phyloP scores from a whole-genome alignment of 306 rosid species.

The Glycyrrhiza uralensis region DNA sequence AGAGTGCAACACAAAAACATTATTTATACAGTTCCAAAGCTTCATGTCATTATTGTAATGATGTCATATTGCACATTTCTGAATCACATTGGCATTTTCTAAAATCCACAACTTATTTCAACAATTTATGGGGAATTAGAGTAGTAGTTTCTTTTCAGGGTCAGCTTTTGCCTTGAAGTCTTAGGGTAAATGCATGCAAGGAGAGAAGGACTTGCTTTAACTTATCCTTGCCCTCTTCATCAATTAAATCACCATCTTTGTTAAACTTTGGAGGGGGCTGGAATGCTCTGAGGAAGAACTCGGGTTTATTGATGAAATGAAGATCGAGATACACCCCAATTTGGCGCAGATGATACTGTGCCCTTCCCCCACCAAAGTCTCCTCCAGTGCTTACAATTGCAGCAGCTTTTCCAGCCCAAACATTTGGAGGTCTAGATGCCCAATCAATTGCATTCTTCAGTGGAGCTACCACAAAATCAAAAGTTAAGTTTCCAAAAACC shows the following conservation, averaged over 20 bases:
- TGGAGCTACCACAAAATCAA: constrained; percentile 34
- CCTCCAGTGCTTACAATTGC: constrained; percentile 72
- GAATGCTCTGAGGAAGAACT: constrained; percentile 48
- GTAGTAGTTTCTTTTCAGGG: background rate
- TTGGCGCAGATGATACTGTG: constrained; percentile 79
- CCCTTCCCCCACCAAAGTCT: constrained; percentile 49
- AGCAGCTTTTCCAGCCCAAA: constrained; percentile 70
- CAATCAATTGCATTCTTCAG: constrained; percentile 82
- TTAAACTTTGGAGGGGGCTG: constrained; percentile 63
- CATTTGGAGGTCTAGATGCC: constrained; percentile 81
- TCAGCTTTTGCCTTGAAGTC: constrained; percentile 35
- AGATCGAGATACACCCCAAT: constrained; percentile 70
- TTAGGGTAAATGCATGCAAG: constrained; percentile 41
- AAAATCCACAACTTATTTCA: background rate
- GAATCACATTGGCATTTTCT: background rate
- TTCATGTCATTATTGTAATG: background rate
- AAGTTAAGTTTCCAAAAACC: background rate
- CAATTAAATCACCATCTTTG: constrained; percentile 56
- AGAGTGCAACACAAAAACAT: background rate
- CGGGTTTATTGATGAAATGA: constrained; percentile 85
- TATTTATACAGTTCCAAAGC: background rate
- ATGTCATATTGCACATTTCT: background rate
- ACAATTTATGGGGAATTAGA: background rate
- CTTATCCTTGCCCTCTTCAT: constrained; percentile 33
- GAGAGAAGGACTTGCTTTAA: constrained; percentile 50